Base-by-base conservation (phyloP, 2,329 filamentous ascomycete genomes). In the Ophiocordyceps camponoti-leonardi region DNA sequence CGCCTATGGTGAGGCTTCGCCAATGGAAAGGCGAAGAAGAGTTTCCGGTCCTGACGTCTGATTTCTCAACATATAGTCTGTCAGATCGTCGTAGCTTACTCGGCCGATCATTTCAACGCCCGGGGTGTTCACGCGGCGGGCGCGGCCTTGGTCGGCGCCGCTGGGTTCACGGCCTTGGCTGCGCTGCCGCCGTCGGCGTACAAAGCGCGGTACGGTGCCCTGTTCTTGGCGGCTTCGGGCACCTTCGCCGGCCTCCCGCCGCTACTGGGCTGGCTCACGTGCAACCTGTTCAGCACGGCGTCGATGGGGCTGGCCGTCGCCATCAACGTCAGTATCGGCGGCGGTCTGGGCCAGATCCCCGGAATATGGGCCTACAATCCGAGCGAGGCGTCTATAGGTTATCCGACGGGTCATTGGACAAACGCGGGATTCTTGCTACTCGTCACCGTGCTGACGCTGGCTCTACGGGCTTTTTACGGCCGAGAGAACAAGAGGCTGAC, bases 361-460 rank as follows among this genome's bases (percentile, higher is more conserved):
- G 81, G 80, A 0, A 78, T 83, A 1, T 86, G 79, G 79, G 84
- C 83, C 49, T 85, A 84, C 61, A 81, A 80, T 54, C 67, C 73
- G 1, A 62, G 72, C 12, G 78, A 86, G 58, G 71, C 69, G 18
- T 58, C 62, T 20, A 61, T 52, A 11, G 81, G 81, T 0, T 85
- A 82, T 56, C 79, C 79, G 0, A 84, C 79, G 0, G 81, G 81
- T 0, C 80, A 85, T 55, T 83, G 76, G 74, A 72, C 70, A 5
- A 81, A 82, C 55, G 76, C 75, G 2, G 77, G 53, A 12, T 58
- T 81, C 51, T 53, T 81, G 39, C 62, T 81, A 13, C 70, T 79
- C 48, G 77, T 79, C 0, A 14, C 30, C 4, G 75, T 75, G 1
- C n/a, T 41, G 12, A 71, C 74, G 47, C 53, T 76, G 6, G 61